phyloP scores from a whole-genome alignment of 1,284 basidiomycete species.

The Cutaneotrichosporon cavernicola region DNA sequence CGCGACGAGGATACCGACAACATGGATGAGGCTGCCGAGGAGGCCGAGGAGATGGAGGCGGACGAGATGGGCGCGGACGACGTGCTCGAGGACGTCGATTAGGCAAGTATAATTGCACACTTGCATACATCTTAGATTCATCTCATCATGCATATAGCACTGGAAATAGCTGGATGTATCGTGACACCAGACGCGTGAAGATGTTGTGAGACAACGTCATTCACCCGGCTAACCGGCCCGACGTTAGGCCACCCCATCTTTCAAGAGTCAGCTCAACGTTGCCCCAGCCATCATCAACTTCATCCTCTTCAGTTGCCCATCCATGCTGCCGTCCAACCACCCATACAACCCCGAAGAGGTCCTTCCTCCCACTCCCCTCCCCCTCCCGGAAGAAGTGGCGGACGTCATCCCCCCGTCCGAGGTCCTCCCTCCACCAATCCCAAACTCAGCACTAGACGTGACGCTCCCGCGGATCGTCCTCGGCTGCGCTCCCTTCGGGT shows the following conservation, averaged over 20 bases:
- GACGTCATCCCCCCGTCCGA: constrained; percentile 31
- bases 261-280: background rate
- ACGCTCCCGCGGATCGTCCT: constrained; percentile 61
- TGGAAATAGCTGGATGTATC: too few relatives aligned
- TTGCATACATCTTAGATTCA: background rate
- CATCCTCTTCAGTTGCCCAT: background rate
- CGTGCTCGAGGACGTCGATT: background rate
- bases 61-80: background rate
- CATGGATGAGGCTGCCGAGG: background rate
- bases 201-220: background rate
- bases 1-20: background rate
- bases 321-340: constrained; percentile 30
- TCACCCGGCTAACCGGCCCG: background rate
- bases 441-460: constrained; percentile 11
- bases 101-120: background rate
- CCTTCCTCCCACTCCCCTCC: constrained; percentile 30
- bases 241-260: background rate
- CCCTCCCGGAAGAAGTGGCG: constrained; percentile 26
- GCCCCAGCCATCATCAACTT: background rate
- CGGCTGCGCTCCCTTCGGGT: constrained; percentile 70
- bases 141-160: background rate
- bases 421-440: constrained; percentile 22
- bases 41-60: background rate
- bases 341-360: constrained; percentile 40
- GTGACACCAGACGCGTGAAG: too few relatives aligned